These are phyloP conservation scores for Coemansia sp. DNA, from an alignment of 192 early-diverging fungal species.

Conservation along the genomic window DNA sequence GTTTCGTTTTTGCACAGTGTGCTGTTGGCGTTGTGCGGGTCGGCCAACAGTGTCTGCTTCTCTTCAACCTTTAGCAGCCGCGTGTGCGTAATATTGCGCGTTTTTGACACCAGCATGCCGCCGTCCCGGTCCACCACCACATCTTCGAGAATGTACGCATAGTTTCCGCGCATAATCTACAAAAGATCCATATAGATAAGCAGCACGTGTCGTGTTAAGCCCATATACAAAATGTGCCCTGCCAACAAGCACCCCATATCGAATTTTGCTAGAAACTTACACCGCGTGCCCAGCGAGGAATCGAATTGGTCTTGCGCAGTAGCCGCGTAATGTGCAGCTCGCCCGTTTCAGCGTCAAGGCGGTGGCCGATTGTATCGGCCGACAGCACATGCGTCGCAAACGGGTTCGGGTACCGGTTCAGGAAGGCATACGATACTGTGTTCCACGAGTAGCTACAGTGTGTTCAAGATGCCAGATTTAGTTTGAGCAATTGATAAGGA, in stretches of 20 bases:
- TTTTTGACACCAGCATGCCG: slow-evolving; percentile 77
- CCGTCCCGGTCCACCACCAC: slow-evolving; percentile 76
- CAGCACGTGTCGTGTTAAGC: neutral
- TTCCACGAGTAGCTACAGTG: slow-evolving; percentile 68
- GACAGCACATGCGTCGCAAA: slow-evolving; percentile 92
- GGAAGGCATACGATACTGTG: slow-evolving; percentile 86
- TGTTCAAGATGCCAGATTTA: neutral
- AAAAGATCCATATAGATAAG: neutral
- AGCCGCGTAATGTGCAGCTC: slow-evolving; percentile 84
- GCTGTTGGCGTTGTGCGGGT: slow-evolving; percentile 55
- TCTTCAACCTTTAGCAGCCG: slow-evolving; percentile 93
- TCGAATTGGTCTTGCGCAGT: slow-evolving; percentile 81
- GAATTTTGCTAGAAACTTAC: slow-evolving; percentile 17
- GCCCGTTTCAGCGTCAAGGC: slow-evolving; percentile 75
- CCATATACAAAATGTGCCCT: no score
- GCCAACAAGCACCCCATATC: no score
- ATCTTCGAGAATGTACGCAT: slow-evolving; percentile 90
- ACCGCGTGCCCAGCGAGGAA: slow-evolving; percentile 84
- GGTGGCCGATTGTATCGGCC: slow-evolving; percentile 88
- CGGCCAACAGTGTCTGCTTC: slow-evolving; percentile 69
- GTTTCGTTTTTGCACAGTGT: slow-evolving; percentile 81
- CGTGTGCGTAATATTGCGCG: slow-evolving; percentile 90
- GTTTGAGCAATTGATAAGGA: neutral
- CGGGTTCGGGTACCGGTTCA: slow-evolving; percentile 96
- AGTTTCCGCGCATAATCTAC: slow-evolving; percentile 77